Percentiles rank a stretch among this genome's conserved stretches.
These are phyloP conservation scores for Sisymbrium altissimum DNA, from an alignment of 345 rosid species.

Conservation along the genomic window DNA sequence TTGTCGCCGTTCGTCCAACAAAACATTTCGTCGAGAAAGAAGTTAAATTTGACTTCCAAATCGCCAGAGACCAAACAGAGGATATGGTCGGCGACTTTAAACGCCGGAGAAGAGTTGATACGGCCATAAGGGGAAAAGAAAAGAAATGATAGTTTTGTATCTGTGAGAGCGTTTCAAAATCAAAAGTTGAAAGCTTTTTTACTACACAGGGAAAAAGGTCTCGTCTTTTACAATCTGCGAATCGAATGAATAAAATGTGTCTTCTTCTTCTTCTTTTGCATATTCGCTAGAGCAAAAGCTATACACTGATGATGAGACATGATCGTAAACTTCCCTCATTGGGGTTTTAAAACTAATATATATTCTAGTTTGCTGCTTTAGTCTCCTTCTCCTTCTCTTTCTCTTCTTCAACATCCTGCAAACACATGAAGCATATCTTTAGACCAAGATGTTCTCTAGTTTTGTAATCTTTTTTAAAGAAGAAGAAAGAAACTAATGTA, in stretches of 20 bases:
- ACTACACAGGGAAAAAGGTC: neutral
- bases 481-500: neutral
- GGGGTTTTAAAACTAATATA: slow-evolving; percentile 7
- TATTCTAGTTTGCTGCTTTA: slow-evolving; percentile 21
- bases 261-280: slow-evolving; percentile 11
- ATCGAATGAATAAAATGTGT: slow-evolving; percentile 17
- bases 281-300: slow-evolving; percentile 29
- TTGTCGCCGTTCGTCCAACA: slow-evolving; percentile 25
- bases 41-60: slow-evolving; percentile 3
- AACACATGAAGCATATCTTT: neutral
- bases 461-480: neutral
- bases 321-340: neutral
- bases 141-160: neutral
- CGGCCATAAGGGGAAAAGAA: neutral
- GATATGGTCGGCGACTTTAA: slow-evolving; percentile 20
- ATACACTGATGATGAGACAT: slow-evolving; percentile 25
- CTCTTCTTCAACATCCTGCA: slow-evolving; percentile 70
- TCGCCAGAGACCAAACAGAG: slow-evolving; percentile 26
- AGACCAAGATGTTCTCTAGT: neutral
- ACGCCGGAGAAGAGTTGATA: slow-evolving; percentile 40
- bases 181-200: neutral
- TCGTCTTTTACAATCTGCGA: slow-evolving; percentile 10
- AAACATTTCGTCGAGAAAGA: slow-evolving; percentile 37
- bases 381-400: slow-evolving; percentile 41
- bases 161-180: neutral